These are phyloP conservation scores for Cardiospermum halicacabum DNA, from an alignment of 345 rosid species.

Conservation along the genomic window DNA sequence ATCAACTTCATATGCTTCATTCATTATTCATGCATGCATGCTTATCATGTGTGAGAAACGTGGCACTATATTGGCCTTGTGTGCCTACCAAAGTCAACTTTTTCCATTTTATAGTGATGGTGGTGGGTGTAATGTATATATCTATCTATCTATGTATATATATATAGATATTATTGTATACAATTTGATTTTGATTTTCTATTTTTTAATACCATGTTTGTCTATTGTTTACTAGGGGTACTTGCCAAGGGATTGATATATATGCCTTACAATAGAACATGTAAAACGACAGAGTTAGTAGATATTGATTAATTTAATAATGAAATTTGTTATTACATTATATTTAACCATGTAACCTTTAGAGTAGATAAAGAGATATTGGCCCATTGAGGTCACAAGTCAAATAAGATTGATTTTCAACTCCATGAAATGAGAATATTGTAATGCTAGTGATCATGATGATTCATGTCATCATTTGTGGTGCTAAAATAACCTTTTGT, in stretches of 20 bases:
- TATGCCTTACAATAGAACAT: not conserved
- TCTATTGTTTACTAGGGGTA: no score
- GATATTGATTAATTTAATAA: not conserved
- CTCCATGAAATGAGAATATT: not conserved
- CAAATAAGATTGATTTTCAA: not conserved
- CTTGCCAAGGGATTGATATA: no score
- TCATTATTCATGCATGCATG: slow-evolving; percentile 11
- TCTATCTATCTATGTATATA: not conserved
- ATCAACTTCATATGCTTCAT: not conserved
- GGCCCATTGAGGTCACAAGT: not conserved
- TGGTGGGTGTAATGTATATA: no score
- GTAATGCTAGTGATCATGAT: not conserved
- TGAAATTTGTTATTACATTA: not conserved
- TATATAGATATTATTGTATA: not conserved
- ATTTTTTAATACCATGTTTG: no score
- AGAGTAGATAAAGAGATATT: not conserved
- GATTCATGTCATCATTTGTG: not conserved
- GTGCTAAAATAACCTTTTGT: no score
- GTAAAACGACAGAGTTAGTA: not conserved
- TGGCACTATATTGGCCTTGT: slow-evolving; percentile 1
- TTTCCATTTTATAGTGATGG: no score
- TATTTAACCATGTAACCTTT: not conserved
- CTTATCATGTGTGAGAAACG: not conserved
- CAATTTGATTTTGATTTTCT: not conserved
- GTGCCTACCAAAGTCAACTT: slow-evolving; percentile 12